Evolutionary conservation across 2,329 filamentous ascomycete genomes (phyloP), one percentile per base, ranked within the genome.

Genomic region (Furcasterigmium sp.): DNA sequence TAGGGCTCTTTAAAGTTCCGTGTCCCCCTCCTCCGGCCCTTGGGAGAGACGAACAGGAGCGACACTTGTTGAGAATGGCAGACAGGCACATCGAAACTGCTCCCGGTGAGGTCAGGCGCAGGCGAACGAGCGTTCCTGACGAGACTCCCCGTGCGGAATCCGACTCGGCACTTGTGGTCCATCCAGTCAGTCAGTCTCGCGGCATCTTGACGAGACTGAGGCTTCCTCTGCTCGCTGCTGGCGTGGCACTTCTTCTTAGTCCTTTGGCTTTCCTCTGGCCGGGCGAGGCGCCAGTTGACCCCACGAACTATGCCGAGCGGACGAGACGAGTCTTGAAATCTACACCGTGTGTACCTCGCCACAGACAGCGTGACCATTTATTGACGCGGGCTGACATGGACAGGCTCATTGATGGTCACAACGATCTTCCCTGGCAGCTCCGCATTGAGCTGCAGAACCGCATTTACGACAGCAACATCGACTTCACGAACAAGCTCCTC

Each of bases 351-450:
- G 47, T 44, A n/a, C n/a, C 13, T 11, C 13, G n/a, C n/a, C n/a
- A n/a, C n/a, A n/a, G n/a, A n/a, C n/a, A n/a, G n/a, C n/a, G n/a
- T n/a, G n/a, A n/a, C n/a, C n/a, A n/a, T n/a, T n/a, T n/a, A n/a
- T n/a, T n/a, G n/a, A 26, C 7, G 23, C 23, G 7, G 23, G 11
- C 23, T 26, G 7, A 26, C 23, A 26, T 26, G 23, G 23, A 11
- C 13, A 55, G 52, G 2, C 26, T 61, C 8, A 58, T 59, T 20
- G 57, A 61, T 41, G 58, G 58, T 3, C 58, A 61, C 47, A 61
- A 61, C 28, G 58, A 61, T 29, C 43, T 61, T 8, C 56, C 58
- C 0, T 59, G 50, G 39, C 51, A 55, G 45, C 49, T 61, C n/a
- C 51, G 58, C 3, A 42, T 60, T 13, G 56, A 61, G 37, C 39